These are phyloP conservation scores for Aspergillus indologenus DNA, from an alignment of 495 filamentous ascomycete species.

Conservation along the genomic window DNA sequence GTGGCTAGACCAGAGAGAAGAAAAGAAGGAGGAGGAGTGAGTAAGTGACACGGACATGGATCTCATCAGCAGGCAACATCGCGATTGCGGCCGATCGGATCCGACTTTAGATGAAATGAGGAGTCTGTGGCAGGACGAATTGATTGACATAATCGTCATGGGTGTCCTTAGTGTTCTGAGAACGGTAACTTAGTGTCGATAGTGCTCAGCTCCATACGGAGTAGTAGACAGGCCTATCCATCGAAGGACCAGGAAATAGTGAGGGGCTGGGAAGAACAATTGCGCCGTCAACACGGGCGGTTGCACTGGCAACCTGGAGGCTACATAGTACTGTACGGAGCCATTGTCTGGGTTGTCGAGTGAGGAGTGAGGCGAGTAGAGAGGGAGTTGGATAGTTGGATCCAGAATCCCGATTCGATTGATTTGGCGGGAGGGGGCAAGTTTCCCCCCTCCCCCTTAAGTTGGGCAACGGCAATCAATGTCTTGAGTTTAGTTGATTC, in stretches of 20 bases:
- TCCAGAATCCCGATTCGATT: too few relatives aligned
- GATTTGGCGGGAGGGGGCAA: not conserved
- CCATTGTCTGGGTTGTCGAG: constrained; percentile 1
- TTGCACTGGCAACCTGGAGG: constrained; percentile 22
- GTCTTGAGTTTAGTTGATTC: too few relatives aligned
- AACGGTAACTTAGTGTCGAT: too few relatives aligned
- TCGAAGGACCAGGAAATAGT: not conserved
- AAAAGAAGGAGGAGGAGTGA: not conserved
- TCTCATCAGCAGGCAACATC: constrained; percentile 16
- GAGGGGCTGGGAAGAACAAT: constrained; percentile 12
- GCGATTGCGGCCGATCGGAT: constrained; percentile 10
- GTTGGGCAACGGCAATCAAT: too few relatives aligned
- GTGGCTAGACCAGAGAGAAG: not conserved
- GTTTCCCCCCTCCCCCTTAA: too few relatives aligned
- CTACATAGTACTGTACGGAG: not conserved
- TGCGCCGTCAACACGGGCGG: constrained; percentile 21
- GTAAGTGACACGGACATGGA: not conserved
- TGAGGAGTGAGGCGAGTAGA: too few relatives aligned
- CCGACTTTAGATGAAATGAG: constrained; percentile 15
- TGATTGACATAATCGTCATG: constrained; percentile 16
- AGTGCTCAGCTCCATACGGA: too few relatives aligned
- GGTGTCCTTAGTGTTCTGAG: too few relatives aligned
- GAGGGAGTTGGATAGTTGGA: too few relatives aligned
- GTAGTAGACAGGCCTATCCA: too few relatives aligned
- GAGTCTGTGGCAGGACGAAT: constrained; percentile 3